These are phyloP conservation scores for Pezicula radicicola DNA, from an alignment of 2,329 filamentous ascomycete species.

Conservation along the genomic window DNA sequence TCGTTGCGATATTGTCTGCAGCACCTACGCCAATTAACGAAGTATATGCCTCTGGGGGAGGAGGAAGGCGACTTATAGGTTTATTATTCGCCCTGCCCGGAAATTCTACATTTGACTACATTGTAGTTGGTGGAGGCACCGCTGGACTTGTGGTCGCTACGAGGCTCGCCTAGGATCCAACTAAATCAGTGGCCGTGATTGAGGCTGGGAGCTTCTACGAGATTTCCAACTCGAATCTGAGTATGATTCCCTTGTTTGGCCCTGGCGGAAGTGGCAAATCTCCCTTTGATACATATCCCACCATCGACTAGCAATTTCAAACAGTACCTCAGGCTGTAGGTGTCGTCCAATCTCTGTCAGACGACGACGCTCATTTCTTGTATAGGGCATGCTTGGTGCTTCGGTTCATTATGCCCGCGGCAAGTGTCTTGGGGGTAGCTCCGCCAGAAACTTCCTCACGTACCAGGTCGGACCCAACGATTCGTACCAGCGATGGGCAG, in stretches of 20 bases:
- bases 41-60: no score
- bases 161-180: no score
- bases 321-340: slow-evolving; percentile 22
- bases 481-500: slow-evolving; percentile 39
- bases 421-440: slow-evolving; percentile 27
- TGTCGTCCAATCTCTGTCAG: background rate
- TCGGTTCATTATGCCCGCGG: slow-evolving; percentile 24
- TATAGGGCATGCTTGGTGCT: background rate
- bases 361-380: background rate
- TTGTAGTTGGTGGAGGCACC: no score
- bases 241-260: slow-evolving; percentile 2
- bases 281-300: slow-evolving; percentile 2
- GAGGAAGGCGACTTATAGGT: no score
- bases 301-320: slow-evolving; percentile 25
- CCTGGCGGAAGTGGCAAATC: slow-evolving; percentile 1
- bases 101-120: no score
- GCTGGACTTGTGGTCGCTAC: no score
- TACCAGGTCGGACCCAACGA: slow-evolving; percentile 11
- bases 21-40: no score
- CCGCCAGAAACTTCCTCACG: slow-evolving; percentile 29
- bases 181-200: no score
- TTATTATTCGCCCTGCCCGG: no score
- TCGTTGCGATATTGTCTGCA: no score
- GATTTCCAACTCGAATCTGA: slow-evolving; percentile 6
- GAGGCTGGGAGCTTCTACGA: slow-evolving; percentile 12